Evolutionary conservation across 1,139 yeast species (phyloP).

Genomic region (Candida labiduridarum): DNA sequence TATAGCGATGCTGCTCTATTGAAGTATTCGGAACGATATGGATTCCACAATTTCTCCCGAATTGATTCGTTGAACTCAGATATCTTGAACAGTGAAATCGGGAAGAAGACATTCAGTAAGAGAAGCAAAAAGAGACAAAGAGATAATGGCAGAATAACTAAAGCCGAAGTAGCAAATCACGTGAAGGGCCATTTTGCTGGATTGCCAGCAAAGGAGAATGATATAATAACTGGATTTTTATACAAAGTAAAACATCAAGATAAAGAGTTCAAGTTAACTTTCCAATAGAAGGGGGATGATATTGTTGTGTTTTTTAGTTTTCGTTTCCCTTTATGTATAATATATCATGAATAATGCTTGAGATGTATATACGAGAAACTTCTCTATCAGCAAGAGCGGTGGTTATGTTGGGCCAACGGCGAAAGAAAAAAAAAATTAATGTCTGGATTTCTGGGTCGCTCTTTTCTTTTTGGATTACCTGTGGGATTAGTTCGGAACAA

Average conservation of each 20-base stretch:
- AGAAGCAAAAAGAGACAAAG: conserved; percentile 25
- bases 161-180: conserved; percentile 54
- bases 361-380: neutral
- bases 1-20: conserved; percentile 58
- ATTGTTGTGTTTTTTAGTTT: neutral
- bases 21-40: conserved; percentile 57
- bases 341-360: neutral
- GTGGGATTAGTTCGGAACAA: neutral
- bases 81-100: conserved; percentile 61
- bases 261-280: conserved; percentile 45
- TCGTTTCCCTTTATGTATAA: neutral
- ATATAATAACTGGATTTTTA: conserved; percentile 74
- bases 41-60: conserved; percentile 45
- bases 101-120: conserved; percentile 59
- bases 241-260: conserved; percentile 74
- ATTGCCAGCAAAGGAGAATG: conserved; percentile 72
- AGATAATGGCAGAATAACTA: conserved; percentile 42
- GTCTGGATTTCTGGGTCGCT: neutral
- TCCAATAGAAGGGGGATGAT: conserved; percentile 14
- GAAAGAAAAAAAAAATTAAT: neutral
- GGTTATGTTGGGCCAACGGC: neutral
- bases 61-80: conserved; percentile 61
- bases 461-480: neutral
- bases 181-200: conserved; percentile 65
- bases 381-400: neutral